A percentile compares a stretch with the other conserved stretches of the same genome.
Conservation (phyloP, 2,329 filamentous ascomycete species). For the Dactylonectria estremocensis region DNA sequence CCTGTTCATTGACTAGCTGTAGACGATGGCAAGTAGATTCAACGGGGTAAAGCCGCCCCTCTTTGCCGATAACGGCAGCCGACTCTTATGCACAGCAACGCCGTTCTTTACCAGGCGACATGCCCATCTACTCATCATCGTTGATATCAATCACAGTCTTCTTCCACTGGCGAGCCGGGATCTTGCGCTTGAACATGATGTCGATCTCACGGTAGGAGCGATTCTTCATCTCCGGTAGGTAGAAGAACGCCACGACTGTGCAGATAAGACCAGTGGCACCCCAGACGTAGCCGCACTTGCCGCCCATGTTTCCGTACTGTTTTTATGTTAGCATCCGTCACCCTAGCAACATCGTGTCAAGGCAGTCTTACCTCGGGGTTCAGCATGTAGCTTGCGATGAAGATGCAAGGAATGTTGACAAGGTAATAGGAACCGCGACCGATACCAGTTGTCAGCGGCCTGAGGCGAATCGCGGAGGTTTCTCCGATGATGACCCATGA, state of each 20-base stretch:
- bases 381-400: slow-evolving; percentile 71
- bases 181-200: slow-evolving; percentile 68
- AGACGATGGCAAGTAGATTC: not conserved
- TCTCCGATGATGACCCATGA: slow-evolving; percentile 78
- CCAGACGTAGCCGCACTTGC: slow-evolving; percentile 73
- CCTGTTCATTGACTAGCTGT: not conserved
- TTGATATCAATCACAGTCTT: slow-evolving; percentile 69
- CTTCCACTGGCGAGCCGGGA: slow-evolving; percentile 69
- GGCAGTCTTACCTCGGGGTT: slow-evolving; percentile 62
- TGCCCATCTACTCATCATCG: slow-evolving; percentile 69
- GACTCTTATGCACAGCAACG: not conserved
- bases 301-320: slow-evolving; percentile 58
- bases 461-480: slow-evolving; percentile 74
- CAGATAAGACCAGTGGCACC: slow-evolving; percentile 70
- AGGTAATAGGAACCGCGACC: slow-evolving; percentile 75
- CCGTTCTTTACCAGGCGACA: not conserved
- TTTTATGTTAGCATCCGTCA: not conserved
- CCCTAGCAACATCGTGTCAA: not conserved
- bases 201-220: slow-evolving; percentile 73
- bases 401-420: slow-evolving; percentile 76
- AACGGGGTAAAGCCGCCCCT: not conserved
- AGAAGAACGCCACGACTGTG: slow-evolving; percentile 63
- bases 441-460: slow-evolving; percentile 74
- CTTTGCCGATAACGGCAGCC: not conserved
- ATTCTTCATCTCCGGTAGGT: slow-evolving; percentile 69